Base-by-base conservation (phyloP, 768 basidiomycete species). In the Pisolithus sp. region DNA sequence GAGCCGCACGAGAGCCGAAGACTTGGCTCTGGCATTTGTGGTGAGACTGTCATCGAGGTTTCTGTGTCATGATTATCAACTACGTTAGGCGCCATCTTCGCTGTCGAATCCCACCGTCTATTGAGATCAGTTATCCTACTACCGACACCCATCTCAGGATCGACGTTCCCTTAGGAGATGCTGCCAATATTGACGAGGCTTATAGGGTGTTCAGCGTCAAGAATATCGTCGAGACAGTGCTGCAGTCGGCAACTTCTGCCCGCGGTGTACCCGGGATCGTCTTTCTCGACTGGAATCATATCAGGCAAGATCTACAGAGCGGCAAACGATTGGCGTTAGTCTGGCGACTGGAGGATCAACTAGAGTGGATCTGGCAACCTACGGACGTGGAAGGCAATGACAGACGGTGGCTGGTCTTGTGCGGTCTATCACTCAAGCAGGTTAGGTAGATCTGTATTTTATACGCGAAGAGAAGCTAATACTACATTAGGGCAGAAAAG, bases 21-120 rank as follows among this genome's bases (percentile, higher is more conserved):
- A 96, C 65, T n/a, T 97, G 94, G 94, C 74, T 82, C 42, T 96
- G 93, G 93, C 77, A 81, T 48, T 71, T 96, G 43, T 93, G 90
- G 93, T 85, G 57, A 50, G 69, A 50, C 2, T 30, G 18, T 26
- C 12, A 23, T 5, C n/a, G 15, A 26, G 20, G 20, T 41, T 26
- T 34, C 41, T 26, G 18, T 48, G 20, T 58, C 55, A 31, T 18
- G 7, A 40, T 38, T 21, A 51, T 21, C 20, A 7, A 40, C 39
- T 21, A 51, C 23, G 30, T 8, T 52, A 92, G 90, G 86, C 78
- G 77, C 46, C 75, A 79, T 48, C 73, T 91, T 28, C 91, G 86
- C 2, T 88, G 89, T 3, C 63, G 76, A 52, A 68, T 96, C 8
- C 91, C 94, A 1, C 60, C 71, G 2, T 71, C 71, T 17, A 71